phyloP scores from a whole-genome alignment of 345 rosid genomes.

The Hibiscus syriacus region DNA sequence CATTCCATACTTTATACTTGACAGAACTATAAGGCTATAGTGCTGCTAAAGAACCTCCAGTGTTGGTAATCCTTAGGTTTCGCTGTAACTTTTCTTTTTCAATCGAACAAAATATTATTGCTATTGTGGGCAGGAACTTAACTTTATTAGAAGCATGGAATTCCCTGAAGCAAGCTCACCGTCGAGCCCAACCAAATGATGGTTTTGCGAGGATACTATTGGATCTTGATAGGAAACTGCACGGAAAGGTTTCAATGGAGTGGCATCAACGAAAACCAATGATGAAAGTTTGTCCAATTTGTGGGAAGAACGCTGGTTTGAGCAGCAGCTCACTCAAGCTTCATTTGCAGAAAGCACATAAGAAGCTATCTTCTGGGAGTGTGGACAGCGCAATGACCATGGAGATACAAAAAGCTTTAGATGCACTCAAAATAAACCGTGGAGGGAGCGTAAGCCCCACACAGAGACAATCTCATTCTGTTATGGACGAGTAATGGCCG shows the following conservation, averaged over 20 bases:
- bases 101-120: neutral
- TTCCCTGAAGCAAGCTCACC: conserved; percentile 66
- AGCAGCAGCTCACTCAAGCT: conserved; percentile 93
- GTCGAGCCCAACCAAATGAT: conserved; percentile 94
- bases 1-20: neutral
- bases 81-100: neutral
- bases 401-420: conserved; percentile 92
- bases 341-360: conserved; percentile 86
- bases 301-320: conserved; percentile 91
- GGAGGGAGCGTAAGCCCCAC: conserved; percentile 62
- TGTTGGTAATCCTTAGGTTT: neutral
- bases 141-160: conserved; percentile 80
- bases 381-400: conserved; percentile 99
- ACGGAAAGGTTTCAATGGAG: conserved; percentile 87
- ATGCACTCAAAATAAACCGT: conserved; percentile 63
- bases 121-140: conserved; percentile 41
- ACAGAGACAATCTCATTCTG: conserved; percentile 37
- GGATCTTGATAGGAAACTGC: conserved; percentile 54
- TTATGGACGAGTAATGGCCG: conserved; percentile 28
- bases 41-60: neutral
- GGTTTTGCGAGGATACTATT: conserved; percentile 45
- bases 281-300: conserved; percentile 87
- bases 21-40: neutral
- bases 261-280: conserved; percentile 84
- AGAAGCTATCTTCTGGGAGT: conserved; percentile 82